These are phyloP conservation scores for Alternaria hordeiaustralica DNA, from an alignment of 2,329 filamentous ascomycete species.

Conservation along the genomic window DNA sequence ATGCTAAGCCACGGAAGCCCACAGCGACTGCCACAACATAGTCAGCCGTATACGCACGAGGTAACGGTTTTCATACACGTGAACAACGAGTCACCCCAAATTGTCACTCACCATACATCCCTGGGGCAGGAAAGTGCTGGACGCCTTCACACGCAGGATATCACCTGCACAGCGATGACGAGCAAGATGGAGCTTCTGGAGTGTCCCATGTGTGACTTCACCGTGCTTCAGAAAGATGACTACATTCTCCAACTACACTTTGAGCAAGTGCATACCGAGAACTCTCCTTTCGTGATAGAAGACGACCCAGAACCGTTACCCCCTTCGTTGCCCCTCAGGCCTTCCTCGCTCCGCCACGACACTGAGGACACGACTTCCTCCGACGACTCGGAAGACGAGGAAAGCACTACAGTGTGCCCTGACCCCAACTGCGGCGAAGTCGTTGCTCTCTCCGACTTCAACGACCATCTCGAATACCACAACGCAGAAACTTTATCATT, in stretches of 20 bases:
- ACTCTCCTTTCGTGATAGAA: constrained; percentile 46
- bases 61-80: constrained; percentile 14
- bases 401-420: constrained; percentile 48
- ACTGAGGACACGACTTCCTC: constrained; percentile 35
- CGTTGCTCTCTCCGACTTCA: constrained; percentile 50
- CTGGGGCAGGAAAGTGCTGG: constrained; percentile 1
- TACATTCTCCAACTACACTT: constrained; percentile 50
- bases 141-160: constrained; percentile 1
- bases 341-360: constrained; percentile 26
- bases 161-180: constrained; percentile 20
- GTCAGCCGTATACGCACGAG: constrained; percentile 6
- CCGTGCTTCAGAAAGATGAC: constrained; percentile 32
- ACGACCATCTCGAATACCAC: constrained; percentile 57
- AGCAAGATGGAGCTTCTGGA: constrained; percentile 30
- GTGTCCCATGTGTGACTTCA: constrained; percentile 47
- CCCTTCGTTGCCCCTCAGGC: constrained; percentile 25
- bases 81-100: background rate
- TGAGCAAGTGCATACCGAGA: constrained; percentile 48
- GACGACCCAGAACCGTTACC: constrained; percentile 40
- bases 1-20: constrained; percentile 26
- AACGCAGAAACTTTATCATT: constrained; percentile 48
- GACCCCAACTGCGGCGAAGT: constrained; percentile 53
- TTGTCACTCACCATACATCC: background rate
- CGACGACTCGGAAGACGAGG: constrained; percentile 38
- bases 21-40: constrained; percentile 11